Conservation (phyloP, 371 early-diverging fungal species). For the Mucor ambiguus region DNA sequence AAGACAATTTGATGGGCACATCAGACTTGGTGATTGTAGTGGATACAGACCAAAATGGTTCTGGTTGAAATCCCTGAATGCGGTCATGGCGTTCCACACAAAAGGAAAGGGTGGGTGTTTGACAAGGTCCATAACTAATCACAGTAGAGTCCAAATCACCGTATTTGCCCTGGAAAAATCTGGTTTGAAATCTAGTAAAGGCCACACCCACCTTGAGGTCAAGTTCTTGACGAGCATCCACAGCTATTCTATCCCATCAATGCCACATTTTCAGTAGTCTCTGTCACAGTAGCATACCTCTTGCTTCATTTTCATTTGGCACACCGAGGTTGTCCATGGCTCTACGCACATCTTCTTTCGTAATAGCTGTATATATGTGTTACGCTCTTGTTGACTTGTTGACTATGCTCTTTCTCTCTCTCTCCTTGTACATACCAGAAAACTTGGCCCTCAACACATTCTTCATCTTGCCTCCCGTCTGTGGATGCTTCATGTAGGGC, state of each 20-base stretch:
- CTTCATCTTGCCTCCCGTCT: slow-evolving; percentile 25
- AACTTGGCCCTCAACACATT: slow-evolving; percentile 61
- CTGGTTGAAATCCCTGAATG: slow-evolving; percentile 64
- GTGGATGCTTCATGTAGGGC: slow-evolving; percentile 34
- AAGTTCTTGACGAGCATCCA: slow-evolving; percentile 72
- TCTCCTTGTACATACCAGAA: slow-evolving; percentile 37
- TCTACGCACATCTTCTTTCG: slow-evolving; percentile 53
- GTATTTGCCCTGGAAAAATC: slow-evolving; percentile 57
- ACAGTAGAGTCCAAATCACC: slow-evolving; percentile 56
- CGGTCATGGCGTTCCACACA: slow-evolving; percentile 67
- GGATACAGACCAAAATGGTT: slow-evolving; percentile 57
- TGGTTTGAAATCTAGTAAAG: slow-evolving; percentile 63
- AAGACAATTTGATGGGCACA: slow-evolving; percentile 30
- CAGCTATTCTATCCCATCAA: slow-evolving; percentile 42
- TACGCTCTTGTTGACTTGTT: background rate
- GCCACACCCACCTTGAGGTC: slow-evolving; percentile 73
- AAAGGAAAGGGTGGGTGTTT: slow-evolving; percentile 65
- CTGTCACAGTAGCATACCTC: slow-evolving; percentile 21
- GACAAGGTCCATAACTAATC: slow-evolving; percentile 72
- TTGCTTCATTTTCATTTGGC: slow-evolving; percentile 63
- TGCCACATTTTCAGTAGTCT: background rate
- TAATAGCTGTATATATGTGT: slow-evolving; percentile 41
- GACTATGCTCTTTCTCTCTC: background rate
- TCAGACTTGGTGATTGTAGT: slow-evolving; percentile 33
- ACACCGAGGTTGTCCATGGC: slow-evolving; percentile 56